Evolutionary conservation across 768 basidiomycete species (phyloP).

Genomic region (Hortiboletus flavorubellus): DNA sequence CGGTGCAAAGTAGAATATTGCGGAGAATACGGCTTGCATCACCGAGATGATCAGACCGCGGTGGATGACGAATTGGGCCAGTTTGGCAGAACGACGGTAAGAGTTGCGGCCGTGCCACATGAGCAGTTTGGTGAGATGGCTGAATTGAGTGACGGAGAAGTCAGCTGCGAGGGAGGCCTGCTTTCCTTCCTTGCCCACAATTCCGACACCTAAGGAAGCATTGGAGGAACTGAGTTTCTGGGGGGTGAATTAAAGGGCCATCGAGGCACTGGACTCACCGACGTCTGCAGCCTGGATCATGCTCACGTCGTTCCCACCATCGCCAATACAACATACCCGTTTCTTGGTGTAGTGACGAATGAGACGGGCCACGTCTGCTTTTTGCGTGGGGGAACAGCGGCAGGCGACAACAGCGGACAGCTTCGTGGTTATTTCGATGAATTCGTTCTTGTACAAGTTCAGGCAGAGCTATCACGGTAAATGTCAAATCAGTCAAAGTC

Average conservation of each 20-base stretch:
- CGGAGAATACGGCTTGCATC: constrained; percentile 96
- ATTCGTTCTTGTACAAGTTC: constrained; percentile 87
- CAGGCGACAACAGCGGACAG: constrained; percentile 96
- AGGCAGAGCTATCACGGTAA: constrained; percentile 67
- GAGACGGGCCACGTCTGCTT: constrained; percentile 93
- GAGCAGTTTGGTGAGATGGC: constrained; percentile 89
- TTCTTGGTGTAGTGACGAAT: constrained; percentile 91
- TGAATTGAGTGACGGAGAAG: constrained; percentile 97
- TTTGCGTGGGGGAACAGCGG: constrained; percentile 97
- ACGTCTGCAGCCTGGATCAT: constrained; percentile 99
- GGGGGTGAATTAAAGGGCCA: not conserved
- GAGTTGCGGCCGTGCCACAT: constrained; percentile 99
- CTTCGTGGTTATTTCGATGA: constrained; percentile 94
- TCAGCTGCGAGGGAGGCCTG: constrained; percentile 99
- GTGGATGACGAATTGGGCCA: constrained; percentile 98
- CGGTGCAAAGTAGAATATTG: constrained; percentile 91
- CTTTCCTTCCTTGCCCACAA: constrained; percentile 98
- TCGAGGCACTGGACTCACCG: constrained; percentile 51
- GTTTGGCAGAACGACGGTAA: constrained; percentile 95
- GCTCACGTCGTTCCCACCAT: constrained; percentile 98
- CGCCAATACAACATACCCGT: constrained; percentile 97
- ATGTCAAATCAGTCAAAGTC: not conserved
- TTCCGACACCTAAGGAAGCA: constrained; percentile 71
- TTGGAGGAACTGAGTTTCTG: not conserved
- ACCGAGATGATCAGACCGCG: constrained; percentile 95